A percentile compares a stretch with the other conserved stretches of the same genome.
Conservation (phyloP, 2,329 filamentous ascomycete species). For the Aspergillus tubingensis region DNA sequence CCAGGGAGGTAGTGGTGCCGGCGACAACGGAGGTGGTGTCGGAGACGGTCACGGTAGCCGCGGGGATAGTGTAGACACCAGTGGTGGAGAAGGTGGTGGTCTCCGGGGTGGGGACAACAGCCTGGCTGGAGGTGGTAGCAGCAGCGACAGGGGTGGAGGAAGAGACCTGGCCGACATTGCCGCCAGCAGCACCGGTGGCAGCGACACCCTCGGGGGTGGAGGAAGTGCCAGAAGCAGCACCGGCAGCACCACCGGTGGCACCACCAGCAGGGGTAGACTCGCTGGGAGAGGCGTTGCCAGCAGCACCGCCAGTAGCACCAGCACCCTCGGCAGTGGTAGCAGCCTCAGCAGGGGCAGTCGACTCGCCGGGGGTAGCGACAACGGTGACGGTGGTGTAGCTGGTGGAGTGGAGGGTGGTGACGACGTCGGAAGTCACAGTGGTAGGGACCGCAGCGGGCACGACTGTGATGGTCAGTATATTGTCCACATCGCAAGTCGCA, state of each 20-base stretch:
- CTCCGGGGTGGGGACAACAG: slow-evolving; percentile 50
- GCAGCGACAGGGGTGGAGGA: slow-evolving; percentile 13
- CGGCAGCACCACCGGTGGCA: not conserved
- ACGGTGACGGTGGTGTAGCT: slow-evolving; percentile 42
- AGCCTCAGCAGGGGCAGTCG: slow-evolving; percentile 10
- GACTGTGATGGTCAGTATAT: slow-evolving; percentile 34
- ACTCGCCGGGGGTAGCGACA: slow-evolving; percentile 20
- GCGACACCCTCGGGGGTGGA: slow-evolving; percentile 2
- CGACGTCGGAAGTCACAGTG: slow-evolving; percentile 28
- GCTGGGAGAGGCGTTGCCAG: slow-evolving; percentile 8
- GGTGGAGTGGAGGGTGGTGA: slow-evolving; percentile 42
- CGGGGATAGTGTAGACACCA: slow-evolving; percentile 74
- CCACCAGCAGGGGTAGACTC: slow-evolving; percentile 9
- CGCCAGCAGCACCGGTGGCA: slow-evolving; percentile 7
- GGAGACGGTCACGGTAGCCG: slow-evolving; percentile 68
- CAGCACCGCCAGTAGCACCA: slow-evolving; percentile 8
- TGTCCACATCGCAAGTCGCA: not conserved
- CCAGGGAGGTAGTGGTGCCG: slow-evolving; percentile 62
- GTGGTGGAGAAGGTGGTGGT: slow-evolving; percentile 62
- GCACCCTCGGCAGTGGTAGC: slow-evolving; percentile 11
- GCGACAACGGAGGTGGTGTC: slow-evolving; percentile 68
- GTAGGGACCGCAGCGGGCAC: slow-evolving; percentile 36
- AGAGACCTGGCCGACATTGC: slow-evolving; percentile 6
- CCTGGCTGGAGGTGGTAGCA: slow-evolving; percentile 28
- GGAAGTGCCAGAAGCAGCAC: not conserved